Conservation (phyloP, 768 basidiomycete genomes). For the Termitomyces sp. region DNA sequence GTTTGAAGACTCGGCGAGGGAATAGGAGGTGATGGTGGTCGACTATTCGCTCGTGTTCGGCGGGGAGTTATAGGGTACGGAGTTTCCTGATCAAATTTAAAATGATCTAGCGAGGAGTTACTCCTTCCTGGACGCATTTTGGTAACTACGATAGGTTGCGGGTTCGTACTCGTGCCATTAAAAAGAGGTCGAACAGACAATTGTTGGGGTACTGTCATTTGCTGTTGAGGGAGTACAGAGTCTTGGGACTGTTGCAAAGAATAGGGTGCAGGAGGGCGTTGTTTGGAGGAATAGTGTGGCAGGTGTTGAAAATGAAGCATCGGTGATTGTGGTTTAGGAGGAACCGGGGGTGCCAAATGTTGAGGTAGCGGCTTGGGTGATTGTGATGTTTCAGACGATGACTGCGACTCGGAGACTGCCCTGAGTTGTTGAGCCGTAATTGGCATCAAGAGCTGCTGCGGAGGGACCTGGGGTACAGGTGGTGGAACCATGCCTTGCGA, state of each 20-base stretch:
- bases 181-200: slow-evolving; percentile 13
- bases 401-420: background rate
- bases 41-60: slow-evolving; percentile 19
- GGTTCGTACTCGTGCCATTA: slow-evolving; percentile 15
- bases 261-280: slow-evolving; percentile 1
- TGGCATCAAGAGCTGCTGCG: slow-evolving; percentile 15
- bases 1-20: slow-evolving; percentile 20
- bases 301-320: slow-evolving; percentile 2
- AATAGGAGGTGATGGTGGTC: slow-evolving; percentile 24
- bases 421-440: background rate
- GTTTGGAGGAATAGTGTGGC: background rate
- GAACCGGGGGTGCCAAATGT: background rate
- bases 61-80: slow-evolving; percentile 52
- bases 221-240: slow-evolving; percentile 2
- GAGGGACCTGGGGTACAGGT: slow-evolving; percentile 10
- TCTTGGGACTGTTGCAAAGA: background rate
- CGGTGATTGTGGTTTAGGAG: slow-evolving; percentile 1
- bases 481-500: slow-evolving; percentile 20
- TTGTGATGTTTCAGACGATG: background rate
- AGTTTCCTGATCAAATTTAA: slow-evolving; percentile 72
- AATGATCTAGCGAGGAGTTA: slow-evolving; percentile 33
- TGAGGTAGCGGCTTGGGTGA: background rate
- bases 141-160: slow-evolving; percentile 34
- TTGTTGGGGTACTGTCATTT: slow-evolving; percentile 4
- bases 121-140: slow-evolving; percentile 33